Conservation (phyloP, 176 grass and related monocot genomes). For the Chrysopogon serrulatus region DNA sequence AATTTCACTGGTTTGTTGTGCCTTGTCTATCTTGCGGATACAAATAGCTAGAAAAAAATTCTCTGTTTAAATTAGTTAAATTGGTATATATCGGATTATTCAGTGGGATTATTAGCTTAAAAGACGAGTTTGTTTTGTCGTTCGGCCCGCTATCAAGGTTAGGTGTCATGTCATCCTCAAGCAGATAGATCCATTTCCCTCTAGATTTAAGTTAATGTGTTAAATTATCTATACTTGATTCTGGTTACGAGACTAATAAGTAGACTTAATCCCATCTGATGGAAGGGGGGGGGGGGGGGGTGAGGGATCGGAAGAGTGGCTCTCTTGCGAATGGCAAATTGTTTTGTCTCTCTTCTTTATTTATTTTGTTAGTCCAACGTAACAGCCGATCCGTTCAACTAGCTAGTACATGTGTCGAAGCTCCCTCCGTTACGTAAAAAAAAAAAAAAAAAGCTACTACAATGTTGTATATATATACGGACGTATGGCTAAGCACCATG, state of each 20-base stretch:
- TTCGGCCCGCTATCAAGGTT: conserved; percentile 1
- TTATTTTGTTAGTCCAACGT: not conserved
- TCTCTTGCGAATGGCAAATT: not conserved
- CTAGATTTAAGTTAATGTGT: not conserved
- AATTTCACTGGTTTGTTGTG: not conserved
- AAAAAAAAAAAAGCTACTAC: too few relatives aligned
- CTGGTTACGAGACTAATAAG: not conserved
- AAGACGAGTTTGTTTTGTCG: not conserved
- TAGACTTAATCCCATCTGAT: not conserved
- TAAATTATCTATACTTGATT: not conserved
- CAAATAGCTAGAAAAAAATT: not conserved
- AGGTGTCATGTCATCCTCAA: conserved; percentile 29
- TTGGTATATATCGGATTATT: not conserved
- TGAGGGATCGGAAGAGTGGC: not conserved
- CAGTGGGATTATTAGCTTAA: conserved; percentile 14
- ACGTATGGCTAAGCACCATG: too few relatives aligned
- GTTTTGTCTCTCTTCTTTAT: not conserved
- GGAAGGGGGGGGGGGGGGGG: not conserved
- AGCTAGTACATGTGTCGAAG: not conserved
- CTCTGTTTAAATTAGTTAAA: not conserved
- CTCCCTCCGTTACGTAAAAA: too few relatives aligned
- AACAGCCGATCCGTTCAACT: not conserved
- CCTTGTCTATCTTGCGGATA: not conserved
- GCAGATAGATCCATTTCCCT: conserved; percentile 11
- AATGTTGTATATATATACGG: too few relatives aligned